These are phyloP conservation scores for Croton laevigatus DNA, from an alignment of 441 rosid genomes.

Conservation along the genomic window DNA sequence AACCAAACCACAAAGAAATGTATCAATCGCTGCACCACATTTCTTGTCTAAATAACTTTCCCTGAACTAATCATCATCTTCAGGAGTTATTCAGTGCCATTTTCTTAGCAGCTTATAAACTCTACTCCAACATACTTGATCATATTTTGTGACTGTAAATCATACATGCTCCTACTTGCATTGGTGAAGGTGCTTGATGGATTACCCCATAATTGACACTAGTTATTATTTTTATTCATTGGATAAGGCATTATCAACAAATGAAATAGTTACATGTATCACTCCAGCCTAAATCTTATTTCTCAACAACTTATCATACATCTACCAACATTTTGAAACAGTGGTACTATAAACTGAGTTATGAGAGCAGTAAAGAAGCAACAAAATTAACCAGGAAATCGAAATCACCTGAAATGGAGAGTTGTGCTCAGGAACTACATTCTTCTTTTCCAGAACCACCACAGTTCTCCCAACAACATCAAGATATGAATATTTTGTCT, in stretches of 20 bases:
- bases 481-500: constrained; percentile 96
- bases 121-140: not conserved
- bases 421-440: constrained; percentile 75
- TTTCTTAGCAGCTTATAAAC: not conserved
- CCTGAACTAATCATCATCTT: not conserved
- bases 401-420: constrained; percentile 79
- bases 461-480: constrained; percentile 97
- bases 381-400: constrained; percentile 7
- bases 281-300: not conserved
- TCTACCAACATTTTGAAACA: constrained; percentile 2
- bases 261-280: not conserved
- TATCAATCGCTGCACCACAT: too few relatives aligned
- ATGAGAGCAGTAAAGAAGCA: not conserved
- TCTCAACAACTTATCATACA: not conserved
- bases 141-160: not conserved
- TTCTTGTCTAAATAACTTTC: not conserved
- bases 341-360: not conserved
- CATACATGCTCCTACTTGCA: not conserved
- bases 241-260: not conserved
- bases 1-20: not conserved
- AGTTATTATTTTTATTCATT: not conserved
- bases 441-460: constrained; percentile 86
- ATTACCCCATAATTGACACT: not conserved
- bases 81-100: not conserved
- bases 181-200: not conserved